These are phyloP conservation scores for Hyaloperonospora arabidopsidis DNA, from an alignment of 352 stramenopile genomes.

Conservation along the genomic window DNA sequence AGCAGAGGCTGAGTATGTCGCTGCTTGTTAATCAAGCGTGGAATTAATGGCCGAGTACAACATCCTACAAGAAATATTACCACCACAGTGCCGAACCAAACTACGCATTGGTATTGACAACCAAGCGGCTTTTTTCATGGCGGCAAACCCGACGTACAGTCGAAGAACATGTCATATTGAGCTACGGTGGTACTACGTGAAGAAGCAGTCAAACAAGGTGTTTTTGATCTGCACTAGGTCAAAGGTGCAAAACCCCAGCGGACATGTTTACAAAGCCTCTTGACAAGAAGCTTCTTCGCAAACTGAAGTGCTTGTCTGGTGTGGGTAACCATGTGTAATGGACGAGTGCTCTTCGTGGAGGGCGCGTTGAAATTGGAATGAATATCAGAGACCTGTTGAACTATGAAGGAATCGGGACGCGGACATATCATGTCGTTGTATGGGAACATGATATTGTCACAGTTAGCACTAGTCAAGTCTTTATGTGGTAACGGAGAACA, in stretches of 20 bases:
- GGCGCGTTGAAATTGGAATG: conserved; percentile 1
- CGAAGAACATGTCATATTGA: not conserved
- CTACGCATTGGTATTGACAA: not conserved
- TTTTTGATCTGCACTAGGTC: not conserved
- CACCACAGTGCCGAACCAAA: not conserved
- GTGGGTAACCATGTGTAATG: not conserved
- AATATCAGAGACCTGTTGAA: no score
- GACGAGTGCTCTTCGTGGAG: not conserved
- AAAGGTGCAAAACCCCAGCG: not conserved
- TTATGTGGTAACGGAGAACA: no score
- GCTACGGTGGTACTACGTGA: not conserved
- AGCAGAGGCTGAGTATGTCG: conserved; percentile 1
- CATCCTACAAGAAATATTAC: not conserved
- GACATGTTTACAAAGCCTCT: conserved; percentile 1
- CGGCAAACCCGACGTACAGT: not conserved
- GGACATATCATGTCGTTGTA: no score
- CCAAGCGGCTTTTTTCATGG: not conserved
- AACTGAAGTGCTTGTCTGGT: not conserved
- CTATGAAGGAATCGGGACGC: no score
- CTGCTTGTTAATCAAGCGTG: not conserved
- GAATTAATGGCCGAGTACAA: not conserved
- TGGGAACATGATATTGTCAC: no score
- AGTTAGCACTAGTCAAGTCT: no score
- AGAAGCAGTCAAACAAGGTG: not conserved
- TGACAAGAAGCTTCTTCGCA: not conserved